Conservation (phyloP, 2,329 filamentous ascomycete genomes). For the Hypoxylon rubiginosum region DNA sequence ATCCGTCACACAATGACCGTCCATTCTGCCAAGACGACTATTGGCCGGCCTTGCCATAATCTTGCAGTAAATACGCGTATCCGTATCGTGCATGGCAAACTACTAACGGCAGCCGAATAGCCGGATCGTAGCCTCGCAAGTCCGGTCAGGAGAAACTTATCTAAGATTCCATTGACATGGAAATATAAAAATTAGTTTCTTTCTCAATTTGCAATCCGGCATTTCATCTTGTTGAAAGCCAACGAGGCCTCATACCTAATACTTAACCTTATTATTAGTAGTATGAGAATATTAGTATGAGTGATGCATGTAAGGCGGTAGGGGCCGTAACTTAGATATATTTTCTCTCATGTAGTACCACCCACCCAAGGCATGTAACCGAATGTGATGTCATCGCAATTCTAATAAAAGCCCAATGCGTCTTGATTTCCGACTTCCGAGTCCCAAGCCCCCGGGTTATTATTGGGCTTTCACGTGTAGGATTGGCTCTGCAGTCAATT, state of each 20-base stretch:
- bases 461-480: constrained; percentile 23
- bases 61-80: constrained; percentile 13
- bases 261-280: not conserved
- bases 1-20: not conserved
- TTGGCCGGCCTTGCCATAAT: constrained; percentile 3
- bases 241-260: not conserved
- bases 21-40: constrained; percentile 10
- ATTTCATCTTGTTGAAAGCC: not conserved
- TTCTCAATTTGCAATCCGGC: not conserved
- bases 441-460: constrained; percentile 27
- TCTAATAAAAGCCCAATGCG: constrained; percentile 32
- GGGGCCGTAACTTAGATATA: constrained; percentile 6
- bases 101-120: constrained; percentile 3
- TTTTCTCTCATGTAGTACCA: constrained; percentile 5
- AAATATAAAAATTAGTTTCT: not conserved
- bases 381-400: constrained; percentile 40
- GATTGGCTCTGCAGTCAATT: constrained; percentile 34
- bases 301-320: not conserved
- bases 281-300: not conserved
- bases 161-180: not conserved
- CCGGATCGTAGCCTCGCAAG: constrained; percentile 6
- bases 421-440: constrained; percentile 2
- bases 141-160: not conserved
- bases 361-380: not conserved
- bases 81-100: constrained; percentile 4